Base-by-base conservation (phyloP, 306 rosid genomes). In the Trifolium pratense region DNA sequence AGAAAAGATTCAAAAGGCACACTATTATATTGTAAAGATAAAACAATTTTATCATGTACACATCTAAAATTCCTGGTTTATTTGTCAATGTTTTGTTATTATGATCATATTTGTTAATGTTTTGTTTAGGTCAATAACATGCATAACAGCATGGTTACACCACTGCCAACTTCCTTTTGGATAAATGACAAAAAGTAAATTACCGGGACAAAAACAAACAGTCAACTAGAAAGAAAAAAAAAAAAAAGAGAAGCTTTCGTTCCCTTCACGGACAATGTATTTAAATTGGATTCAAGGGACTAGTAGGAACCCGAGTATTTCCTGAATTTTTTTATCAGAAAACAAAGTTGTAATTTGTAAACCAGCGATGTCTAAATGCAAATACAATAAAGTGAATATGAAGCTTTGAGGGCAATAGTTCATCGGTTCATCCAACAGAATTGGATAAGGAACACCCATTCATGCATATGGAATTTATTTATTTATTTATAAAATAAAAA, bases 401-500 rank as follows among this genome's bases (percentile, higher is more conserved):
- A 76, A 37, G 16, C 42, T n/a, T 6, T 23, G 67, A 48, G 8
- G 8, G 45, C 32, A 68, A 57, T 23, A 70, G 5, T 4, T 4
- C 32, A 29, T 4, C 4, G 4, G 60, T 34, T 69, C 55, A 64
- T 70, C 56, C 66, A 67, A 48, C 57, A 66, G 42, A 68, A 18
- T 43, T 29, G 21, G 20, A 49, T 21, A 16, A 34, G 61, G 70
- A 73, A 21, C 9, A 62, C 29, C 36, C 17, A 46, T 37, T 45
- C 77, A 48, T 36, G 80, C 26, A 25, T 29, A 49, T 5, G 42
- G 25, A 63, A 36, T 21, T 37, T n/a, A n/a, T n/a, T n/a, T n/a
- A n/a, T n/a, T 21, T 21, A 21, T 21, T 21, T 3, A 40, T 48
- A 65, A 40, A 34, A 4, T 73, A 70, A 43, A 61, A 71, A 89